A percentile compares a stretch with the other conserved stretches of the same genome.
Conservation (phyloP, 805 yeast genomes). For the Candida sakaeoensis region DNA sequence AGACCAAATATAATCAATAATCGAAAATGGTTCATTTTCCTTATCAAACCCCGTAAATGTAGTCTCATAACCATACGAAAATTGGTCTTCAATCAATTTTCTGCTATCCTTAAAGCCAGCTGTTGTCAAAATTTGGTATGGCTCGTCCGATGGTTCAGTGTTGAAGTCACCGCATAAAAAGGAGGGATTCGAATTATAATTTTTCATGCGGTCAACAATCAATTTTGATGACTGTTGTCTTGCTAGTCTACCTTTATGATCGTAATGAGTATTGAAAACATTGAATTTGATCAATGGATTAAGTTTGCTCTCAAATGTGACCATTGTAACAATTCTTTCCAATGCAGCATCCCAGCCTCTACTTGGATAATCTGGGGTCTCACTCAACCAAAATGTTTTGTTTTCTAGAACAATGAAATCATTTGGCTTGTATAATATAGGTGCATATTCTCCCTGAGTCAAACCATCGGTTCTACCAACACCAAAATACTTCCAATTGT, state of each 20-base stretch:
- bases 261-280: conserved; percentile 41
- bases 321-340: conserved; percentile 39
- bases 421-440: conserved; percentile 27
- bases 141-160: conserved; percentile 39
- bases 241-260: conserved; percentile 37
- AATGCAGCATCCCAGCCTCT: conserved; percentile 43
- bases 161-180: conserved; percentile 43
- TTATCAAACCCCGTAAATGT: conserved; percentile 51
- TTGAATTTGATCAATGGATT: conserved; percentile 27
- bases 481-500: conserved; percentile 33
- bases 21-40: conserved; percentile 20
- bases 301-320: conserved; percentile 25
- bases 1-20: conserved; percentile 47
- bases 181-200: conserved; percentile 29
- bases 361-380: conserved; percentile 35
- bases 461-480: conserved; percentile 34
- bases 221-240: conserved; percentile 31
- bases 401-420: conserved; percentile 32
- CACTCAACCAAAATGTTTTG: conserved; percentile 39
- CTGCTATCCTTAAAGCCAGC: conserved; percentile 40
- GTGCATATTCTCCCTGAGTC: conserved; percentile 31
- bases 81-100: conserved; percentile 19
- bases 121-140: conserved; percentile 33
- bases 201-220: conserved; percentile 31
- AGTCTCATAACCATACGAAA: conserved; percentile 38